Base-by-base conservation (phyloP, 2,329 filamentous ascomycete genomes). In the Arthrobotrys entomopaga region DNA sequence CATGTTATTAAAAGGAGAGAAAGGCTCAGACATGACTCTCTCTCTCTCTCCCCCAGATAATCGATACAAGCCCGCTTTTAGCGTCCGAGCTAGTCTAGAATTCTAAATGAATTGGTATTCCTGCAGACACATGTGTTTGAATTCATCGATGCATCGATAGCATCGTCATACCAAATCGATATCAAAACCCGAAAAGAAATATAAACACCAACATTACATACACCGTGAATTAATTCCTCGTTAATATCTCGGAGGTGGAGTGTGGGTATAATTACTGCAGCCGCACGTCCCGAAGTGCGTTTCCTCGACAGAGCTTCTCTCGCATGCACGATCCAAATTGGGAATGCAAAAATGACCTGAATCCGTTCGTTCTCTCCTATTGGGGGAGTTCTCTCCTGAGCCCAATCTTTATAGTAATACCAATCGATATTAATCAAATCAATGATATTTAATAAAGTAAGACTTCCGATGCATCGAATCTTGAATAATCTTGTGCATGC, bases 311-410 rank as follows among this genome's bases (percentile, higher is more conserved):
- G 42, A n/a, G 38, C 46, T 40, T 20, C 26, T 58, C 56, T 72
- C 67, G 67, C 67, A 72, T 72, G 53, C 67, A 59, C 61, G 46
- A 26, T 58, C 65, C 67, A 20, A 53, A 72, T 65, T 48, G 40
- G 67, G 67, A 65, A 72, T 65, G 46, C 46, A 59, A 59, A 60
- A n/a, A n/a, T n/a, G n/a, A n/a, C n/a, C n/a, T n/a, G n/a, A n/a
- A n/a, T n/a, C n/a, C n/a, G n/a, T n/a, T n/a, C n/a, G n/a, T n/a
- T n/a, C n/a, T n/a, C n/a, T n/a, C n/a, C n/a, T n/a, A n/a, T n/a
- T n/a, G 15, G 38, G 26, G 24, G 52, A 57, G 50, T 52, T 42
- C 56, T 52, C 54, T 19, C 46, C 54, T 53, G 64, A 38, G 50
- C 16, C 16, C 20, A 57, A 26, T 22, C 46, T 46, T 19, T n/a